Conservation (phyloP, 1,284 basidiomycete genomes). For the Schizophyllum amplum region DNA sequence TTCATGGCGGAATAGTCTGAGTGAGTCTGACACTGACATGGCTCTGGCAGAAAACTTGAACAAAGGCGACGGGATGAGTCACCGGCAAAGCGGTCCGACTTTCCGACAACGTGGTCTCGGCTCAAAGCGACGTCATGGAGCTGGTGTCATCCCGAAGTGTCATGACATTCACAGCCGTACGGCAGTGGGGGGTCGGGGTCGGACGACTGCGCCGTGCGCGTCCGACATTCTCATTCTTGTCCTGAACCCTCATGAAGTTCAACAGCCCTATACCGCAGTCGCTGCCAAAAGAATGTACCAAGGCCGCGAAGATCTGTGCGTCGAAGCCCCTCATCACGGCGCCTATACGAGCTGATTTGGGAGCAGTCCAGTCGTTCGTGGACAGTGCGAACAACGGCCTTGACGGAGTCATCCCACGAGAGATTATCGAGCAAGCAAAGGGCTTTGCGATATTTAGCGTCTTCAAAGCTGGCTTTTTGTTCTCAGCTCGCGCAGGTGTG, state of each 20-base stretch:
- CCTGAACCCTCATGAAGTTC: constrained; percentile 43
- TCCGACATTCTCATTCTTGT: constrained; percentile 1
- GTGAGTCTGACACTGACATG: no score
- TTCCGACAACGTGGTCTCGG: no score
- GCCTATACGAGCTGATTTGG: constrained; percentile 3
- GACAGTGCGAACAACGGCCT: constrained; percentile 64
- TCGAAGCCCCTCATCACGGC: background rate
- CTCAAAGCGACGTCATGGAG: background rate
- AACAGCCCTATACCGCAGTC: constrained; percentile 64
- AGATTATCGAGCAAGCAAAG: constrained; percentile 65
- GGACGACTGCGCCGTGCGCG: no score
- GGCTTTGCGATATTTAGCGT: constrained; percentile 83
- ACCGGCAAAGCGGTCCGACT: no score
- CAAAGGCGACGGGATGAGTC: no score
- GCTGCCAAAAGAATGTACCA: constrained; percentile 64
- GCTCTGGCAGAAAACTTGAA: no score
- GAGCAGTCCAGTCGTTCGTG: constrained; percentile 64
- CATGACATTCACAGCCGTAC: background rate
- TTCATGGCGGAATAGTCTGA: no score
- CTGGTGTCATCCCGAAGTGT: background rate
- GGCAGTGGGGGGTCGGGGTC: no score
- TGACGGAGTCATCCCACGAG: constrained; percentile 66
- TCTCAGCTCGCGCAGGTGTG: constrained; percentile 46
- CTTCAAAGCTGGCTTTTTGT: constrained; percentile 72
- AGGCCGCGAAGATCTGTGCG: constrained; percentile 42